phyloP scores from a whole-genome alignment of 257 asterid genomes.

The Solanum chmielewskii region DNA sequence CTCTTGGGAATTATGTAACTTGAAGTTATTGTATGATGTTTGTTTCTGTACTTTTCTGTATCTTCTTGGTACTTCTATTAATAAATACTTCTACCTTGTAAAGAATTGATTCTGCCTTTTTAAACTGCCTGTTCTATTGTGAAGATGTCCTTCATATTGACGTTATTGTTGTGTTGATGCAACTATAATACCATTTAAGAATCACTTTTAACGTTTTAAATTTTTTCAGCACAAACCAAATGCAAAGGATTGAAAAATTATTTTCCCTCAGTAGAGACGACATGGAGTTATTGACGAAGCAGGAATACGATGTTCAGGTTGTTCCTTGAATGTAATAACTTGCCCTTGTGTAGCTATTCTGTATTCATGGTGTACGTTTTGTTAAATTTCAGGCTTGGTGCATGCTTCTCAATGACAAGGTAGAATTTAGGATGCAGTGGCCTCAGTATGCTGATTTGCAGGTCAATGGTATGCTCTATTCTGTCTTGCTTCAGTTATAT shows the following conservation, averaged over 20 bases:
- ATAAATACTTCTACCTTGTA: not conserved
- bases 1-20: not conserved
- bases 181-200: not conserved
- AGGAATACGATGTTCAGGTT: constrained; percentile 90
- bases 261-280: constrained; percentile 77
- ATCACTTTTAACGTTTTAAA: not conserved
- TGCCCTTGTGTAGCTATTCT: not conserved
- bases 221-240: constrained; percentile 56
- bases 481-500: not conserved
- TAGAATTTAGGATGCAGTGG: constrained; percentile 92
- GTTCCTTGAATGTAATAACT: not conserved
- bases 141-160: not conserved
- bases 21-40: not conserved
- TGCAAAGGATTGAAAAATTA: constrained; percentile 69
- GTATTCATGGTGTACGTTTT: not conserved
- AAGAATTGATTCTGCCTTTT: not conserved
- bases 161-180: not conserved
- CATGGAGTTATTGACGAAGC: constrained; percentile 65
- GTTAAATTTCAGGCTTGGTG: constrained; percentile 67
- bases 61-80: not conserved
- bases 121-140: not conserved
- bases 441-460: constrained; percentile 82
- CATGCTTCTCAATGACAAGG: constrained; percentile 93
- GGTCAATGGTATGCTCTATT: constrained; percentile 57
- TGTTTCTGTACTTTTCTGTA: not conserved